A percentile compares a stretch with the other conserved stretches of the same genome.
These are phyloP conservation scores for Phaeosphaeriaceae sp. DNA, from an alignment of 2,329 filamentous ascomycete species.

Conservation along the genomic window DNA sequence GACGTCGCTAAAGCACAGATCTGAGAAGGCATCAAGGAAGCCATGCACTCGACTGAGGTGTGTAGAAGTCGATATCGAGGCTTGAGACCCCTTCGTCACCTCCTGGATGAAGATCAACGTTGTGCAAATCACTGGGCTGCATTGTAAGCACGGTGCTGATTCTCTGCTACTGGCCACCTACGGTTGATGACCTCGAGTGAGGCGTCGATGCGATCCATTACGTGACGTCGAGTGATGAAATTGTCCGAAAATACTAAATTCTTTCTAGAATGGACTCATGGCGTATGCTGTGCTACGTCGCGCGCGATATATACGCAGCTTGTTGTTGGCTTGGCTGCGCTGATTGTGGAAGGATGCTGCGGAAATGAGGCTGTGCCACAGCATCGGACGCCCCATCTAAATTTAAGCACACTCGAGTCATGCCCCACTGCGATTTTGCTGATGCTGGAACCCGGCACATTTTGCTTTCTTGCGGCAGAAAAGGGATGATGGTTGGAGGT, in stretches of 20 bases:
- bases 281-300: background rate
- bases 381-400: conserved; percentile 1
- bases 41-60: conserved; percentile 11
- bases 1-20: conserved; percentile 18
- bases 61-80: conserved; percentile 3
- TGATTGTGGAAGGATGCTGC: background rate
- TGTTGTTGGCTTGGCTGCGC: background rate
- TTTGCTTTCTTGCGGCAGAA: no score
- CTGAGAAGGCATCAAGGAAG: conserved; percentile 20
- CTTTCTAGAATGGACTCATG: no score
- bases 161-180: background rate
- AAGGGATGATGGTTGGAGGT: no score
- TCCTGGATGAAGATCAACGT: conserved; percentile 25
- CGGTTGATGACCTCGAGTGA: background rate
- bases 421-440: background rate
- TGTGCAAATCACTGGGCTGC: conserved; percentile 13
- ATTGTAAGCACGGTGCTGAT: background rate
- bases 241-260: background rate
- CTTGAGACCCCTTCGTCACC: conserved; percentile 8
- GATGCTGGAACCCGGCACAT: no score
- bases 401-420: background rate
- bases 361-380: conserved; percentile 3
- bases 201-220: conserved; percentile 2
- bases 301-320: background rate
- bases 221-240: background rate